Conservation (phyloP, 208 protist species). For the Acanthamoeba divionensis region DNA sequence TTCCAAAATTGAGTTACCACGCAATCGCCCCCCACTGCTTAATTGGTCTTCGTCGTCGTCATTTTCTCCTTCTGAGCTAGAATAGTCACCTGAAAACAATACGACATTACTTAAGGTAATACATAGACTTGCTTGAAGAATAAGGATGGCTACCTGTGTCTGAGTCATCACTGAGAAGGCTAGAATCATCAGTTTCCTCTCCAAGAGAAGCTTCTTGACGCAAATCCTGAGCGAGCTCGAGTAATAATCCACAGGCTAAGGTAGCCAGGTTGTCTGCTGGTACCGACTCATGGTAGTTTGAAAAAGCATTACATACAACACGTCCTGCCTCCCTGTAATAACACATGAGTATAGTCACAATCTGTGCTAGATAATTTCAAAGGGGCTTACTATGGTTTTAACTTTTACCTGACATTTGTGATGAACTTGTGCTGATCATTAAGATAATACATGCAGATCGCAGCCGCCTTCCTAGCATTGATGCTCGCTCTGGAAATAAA, state of each 20-base stretch:
- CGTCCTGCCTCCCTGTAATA: neutral
- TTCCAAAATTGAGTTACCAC: too few species aligned
- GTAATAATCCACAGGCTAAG: neutral
- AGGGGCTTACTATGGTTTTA: neutral
- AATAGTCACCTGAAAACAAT: too few species aligned
- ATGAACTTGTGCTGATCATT: conserved; percentile 46
- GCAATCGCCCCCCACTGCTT: too few species aligned
- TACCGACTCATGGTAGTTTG: conserved; percentile 27
- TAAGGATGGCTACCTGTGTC: too few species aligned
- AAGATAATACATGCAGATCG: conserved; percentile 36
- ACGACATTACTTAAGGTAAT: too few species aligned
- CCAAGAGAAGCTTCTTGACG: neutral
- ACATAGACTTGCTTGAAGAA: too few species aligned
- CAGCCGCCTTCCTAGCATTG: conserved; percentile 18
- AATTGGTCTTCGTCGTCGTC: neutral
- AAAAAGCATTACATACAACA: neutral
- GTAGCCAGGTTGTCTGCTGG: conserved; percentile 18
- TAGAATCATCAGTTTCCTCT: too few species aligned
- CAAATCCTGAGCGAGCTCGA: neutral
- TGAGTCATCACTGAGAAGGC: too few species aligned
- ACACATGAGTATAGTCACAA: neutral
- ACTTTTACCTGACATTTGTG: neutral
- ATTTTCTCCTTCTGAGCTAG: neutral
- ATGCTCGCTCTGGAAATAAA: neutral
- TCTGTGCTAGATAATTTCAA: neutral